Evolutionary conservation across 1,284 basidiomycete genomes (phyloP), one percentile per base, ranked within the genome.

Genomic region (Moniliophthora roreri): DNA sequence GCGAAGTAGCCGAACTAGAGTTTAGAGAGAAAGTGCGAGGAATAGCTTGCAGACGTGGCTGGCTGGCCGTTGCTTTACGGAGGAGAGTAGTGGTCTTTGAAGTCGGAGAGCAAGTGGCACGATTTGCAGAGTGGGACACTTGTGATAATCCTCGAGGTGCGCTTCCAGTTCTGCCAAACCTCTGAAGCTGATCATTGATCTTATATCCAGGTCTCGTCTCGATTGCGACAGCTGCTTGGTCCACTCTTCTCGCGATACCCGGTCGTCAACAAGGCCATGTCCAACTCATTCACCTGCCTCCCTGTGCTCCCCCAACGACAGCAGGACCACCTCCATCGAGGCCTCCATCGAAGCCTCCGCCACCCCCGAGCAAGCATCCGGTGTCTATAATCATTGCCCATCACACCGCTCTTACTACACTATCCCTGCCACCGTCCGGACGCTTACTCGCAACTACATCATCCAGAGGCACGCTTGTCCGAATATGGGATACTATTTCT

Each of bases 201-300:
- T 34, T 28, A 13, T 32, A 13, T 55, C 38, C 68, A 96, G 95
- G 95, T 51, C 76, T 97, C 42, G 78, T 95, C 50, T 85, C 91
- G 4, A 75, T 98, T 48, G 88, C 93, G 2, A 91, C 91, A 2
- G 84, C 82, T 26, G 73, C 86, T 13, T 80, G 87, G 52, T 84
- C 93, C 20, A 93, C 92, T 0, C 68, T 98, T 9, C 79, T 98
- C 15, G 91, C 85, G 0, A 89, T 95, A 50, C 92, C 94, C 36
- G 95, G 93, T 13, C 82, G 89, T 36, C 93, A 98, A 69, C 77
- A 84, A 50, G 95, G 95, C 0, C 95, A 98, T 69, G 90, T 97
- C 3, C 94, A 96, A 58, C 76, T 98, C 8, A 78, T 97, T 28
- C 89, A 92, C 63, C 79, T 98, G 9, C 87, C 92, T 0, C 91